A percentile compares a stretch with the other conserved stretches of the same genome.
These are phyloP conservation scores for Vinca minor DNA, from an alignment of 257 asterid species.

Conservation along the genomic window DNA sequence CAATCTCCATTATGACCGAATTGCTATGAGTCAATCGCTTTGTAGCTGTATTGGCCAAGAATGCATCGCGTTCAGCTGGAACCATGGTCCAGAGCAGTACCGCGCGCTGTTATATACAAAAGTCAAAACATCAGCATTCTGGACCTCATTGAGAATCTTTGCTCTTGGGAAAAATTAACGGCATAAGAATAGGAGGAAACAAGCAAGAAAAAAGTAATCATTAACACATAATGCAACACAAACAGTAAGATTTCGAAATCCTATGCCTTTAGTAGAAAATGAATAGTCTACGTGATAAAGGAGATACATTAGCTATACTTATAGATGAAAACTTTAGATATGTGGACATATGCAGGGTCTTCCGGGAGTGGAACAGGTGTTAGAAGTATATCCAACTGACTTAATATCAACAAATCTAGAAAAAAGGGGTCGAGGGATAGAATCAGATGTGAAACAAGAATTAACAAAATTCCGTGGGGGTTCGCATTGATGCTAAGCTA, in stretches of 20 bases:
- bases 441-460: no score
- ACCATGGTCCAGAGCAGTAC: conserved; percentile 65
- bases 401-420: background rate
- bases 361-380: background rate
- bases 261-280: background rate
- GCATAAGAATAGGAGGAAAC: background rate
- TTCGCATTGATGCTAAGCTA: no score
- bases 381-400: background rate
- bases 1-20: conserved; percentile 65
- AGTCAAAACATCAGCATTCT: background rate
- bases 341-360: background rate
- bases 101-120: conserved; percentile 37
- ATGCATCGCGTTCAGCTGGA: conserved; percentile 79
- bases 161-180: background rate
- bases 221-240: background rate
- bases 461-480: no score
- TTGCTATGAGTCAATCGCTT: conserved; percentile 50
- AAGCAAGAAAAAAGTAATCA: background rate
- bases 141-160: background rate
- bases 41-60: conserved; percentile 60
- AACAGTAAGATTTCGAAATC: background rate
- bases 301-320: background rate
- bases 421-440: no score
- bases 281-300: background rate
- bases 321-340: background rate